phyloP scores from a whole-genome alignment of 1,284 basidiomycete genomes.

The Pyrrhoderma lamaoense region DNA sequence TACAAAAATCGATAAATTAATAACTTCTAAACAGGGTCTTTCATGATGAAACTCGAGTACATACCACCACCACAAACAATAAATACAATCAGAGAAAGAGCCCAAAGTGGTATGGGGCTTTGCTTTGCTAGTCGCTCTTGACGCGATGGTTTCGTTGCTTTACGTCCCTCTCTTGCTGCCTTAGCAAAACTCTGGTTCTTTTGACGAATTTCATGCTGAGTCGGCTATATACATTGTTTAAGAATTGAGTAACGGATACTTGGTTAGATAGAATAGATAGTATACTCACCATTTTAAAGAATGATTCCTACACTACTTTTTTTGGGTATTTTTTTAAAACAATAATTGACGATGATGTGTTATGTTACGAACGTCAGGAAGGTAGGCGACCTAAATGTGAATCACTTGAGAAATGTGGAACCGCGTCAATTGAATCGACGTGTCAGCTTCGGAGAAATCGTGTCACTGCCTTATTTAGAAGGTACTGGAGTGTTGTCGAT shows the following conservation, averaged over 20 bases:
- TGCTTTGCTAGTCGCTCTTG: constrained; percentile 62
- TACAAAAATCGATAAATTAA: constrained; percentile 24
- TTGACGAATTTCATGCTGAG: constrained; percentile 72
- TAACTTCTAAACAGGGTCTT: constrained; percentile 5
- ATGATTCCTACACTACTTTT: too few species aligned
- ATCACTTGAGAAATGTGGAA: constrained; percentile 12
- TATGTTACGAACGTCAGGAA: too few species aligned
- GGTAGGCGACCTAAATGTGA: too few species aligned
- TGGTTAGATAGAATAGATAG: background rate
- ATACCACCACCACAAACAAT: constrained; percentile 70
- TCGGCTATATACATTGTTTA: constrained; percentile 30
- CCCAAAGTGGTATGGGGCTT: constrained; percentile 66
- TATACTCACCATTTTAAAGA: too few species aligned
- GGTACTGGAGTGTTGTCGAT: background rate
- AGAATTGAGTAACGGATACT: too few species aligned
- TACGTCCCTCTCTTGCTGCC: constrained; percentile 64
- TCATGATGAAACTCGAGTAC: constrained; percentile 24
- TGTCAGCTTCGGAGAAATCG: constrained; percentile 4
- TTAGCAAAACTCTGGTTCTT: constrained; percentile 72
- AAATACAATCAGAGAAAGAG: constrained; percentile 59
- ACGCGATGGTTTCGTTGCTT: constrained; percentile 61
- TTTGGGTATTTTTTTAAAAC: too few species aligned
- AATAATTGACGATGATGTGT: too few species aligned
- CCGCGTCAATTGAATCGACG: constrained; percentile 16
- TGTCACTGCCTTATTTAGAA: background rate